A percentile compares a stretch with the other conserved stretches of the same genome.
Conservation (phyloP, 2,329 filamentous ascomycete species). For the Lachnellula cervina region DNA sequence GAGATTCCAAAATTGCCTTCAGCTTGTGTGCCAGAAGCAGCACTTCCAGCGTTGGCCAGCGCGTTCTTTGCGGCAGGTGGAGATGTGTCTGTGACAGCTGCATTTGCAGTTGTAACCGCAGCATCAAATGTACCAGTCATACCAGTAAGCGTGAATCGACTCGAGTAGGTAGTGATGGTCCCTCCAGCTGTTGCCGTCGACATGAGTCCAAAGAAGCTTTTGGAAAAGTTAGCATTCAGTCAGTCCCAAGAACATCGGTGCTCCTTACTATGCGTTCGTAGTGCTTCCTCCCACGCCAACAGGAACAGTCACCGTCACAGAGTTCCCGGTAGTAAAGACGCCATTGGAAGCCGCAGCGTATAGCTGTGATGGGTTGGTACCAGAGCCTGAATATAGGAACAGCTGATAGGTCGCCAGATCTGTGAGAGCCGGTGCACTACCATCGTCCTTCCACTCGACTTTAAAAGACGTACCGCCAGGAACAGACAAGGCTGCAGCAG, state of each 20-base stretch:
- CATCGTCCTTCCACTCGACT: conserved; percentile 53
- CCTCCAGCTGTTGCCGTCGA: conserved; percentile 50
- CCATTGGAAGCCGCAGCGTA: conserved; percentile 37
- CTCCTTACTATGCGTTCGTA: conserved; percentile 32
- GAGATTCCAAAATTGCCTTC: conserved; percentile 26
- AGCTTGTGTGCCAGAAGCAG: conserved; percentile 3
- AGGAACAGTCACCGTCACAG: conserved; percentile 26
- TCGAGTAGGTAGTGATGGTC: conserved; percentile 54
- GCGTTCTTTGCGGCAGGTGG: conserved; percentile 30
- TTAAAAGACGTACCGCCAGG: conserved; percentile 46
- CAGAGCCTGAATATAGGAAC: conserved; percentile 56
- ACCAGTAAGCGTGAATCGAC: conserved; percentile 57
- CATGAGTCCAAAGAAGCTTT: conserved; percentile 56
- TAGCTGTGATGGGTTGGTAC: conserved; percentile 41
- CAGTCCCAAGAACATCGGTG: neutral
- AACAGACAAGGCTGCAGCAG: conserved; percentile 46
- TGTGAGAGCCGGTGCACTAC: conserved; percentile 43
- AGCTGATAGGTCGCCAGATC: conserved; percentile 52
- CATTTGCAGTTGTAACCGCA: conserved; percentile 33
- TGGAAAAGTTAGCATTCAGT: conserved; percentile 3
- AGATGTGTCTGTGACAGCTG: conserved; percentile 34
- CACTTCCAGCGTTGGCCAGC: conserved; percentile 9
- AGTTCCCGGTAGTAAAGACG: conserved; percentile 20
- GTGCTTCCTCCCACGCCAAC: conserved; percentile 22
- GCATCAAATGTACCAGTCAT: conserved; percentile 58